Conservation (phyloP, 2,329 filamentous ascomycete genomes). For the Fusarium circinatum region DNA sequence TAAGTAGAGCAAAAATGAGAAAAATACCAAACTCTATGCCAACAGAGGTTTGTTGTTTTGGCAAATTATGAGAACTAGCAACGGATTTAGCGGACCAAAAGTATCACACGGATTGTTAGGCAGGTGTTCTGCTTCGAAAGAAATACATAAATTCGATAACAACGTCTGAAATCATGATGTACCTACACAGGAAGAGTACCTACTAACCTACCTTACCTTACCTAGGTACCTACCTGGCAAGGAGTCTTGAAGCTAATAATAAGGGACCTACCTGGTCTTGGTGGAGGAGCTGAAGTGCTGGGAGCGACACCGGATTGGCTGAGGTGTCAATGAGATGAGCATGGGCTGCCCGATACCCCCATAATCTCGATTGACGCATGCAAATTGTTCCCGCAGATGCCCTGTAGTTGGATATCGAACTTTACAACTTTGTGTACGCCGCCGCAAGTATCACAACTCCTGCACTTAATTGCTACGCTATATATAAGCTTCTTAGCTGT, state of each 20-base stretch:
- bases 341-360: constrained; percentile 11
- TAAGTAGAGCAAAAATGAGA: constrained; percentile 17
- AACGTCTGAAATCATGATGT: background rate
- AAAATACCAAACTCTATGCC: constrained; percentile 1
- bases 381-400: constrained; percentile 16
- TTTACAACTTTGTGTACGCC: background rate
- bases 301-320: constrained; percentile 9
- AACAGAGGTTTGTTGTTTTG: background rate
- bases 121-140: background rate
- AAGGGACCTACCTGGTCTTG: background rate
- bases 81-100: background rate
- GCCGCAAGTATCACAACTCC: background rate
- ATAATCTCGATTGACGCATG: constrained; percentile 43
- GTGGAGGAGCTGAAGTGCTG: background rate
- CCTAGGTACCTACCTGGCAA: background rate
- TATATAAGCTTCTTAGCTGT: background rate
- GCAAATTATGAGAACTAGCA: background rate
- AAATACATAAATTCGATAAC: background rate
- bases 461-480: background rate
- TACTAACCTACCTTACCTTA: no score
- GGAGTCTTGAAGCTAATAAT: background rate
- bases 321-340: background rate
- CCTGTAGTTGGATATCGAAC: background rate
- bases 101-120: background rate
- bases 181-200: background rate